Percentiles rank a stretch among this genome's conserved stretches.
phyloP scores from a whole-genome alignment of 2,329 filamentous ascomycete genomes.

The Daldinia sp. region DNA sequence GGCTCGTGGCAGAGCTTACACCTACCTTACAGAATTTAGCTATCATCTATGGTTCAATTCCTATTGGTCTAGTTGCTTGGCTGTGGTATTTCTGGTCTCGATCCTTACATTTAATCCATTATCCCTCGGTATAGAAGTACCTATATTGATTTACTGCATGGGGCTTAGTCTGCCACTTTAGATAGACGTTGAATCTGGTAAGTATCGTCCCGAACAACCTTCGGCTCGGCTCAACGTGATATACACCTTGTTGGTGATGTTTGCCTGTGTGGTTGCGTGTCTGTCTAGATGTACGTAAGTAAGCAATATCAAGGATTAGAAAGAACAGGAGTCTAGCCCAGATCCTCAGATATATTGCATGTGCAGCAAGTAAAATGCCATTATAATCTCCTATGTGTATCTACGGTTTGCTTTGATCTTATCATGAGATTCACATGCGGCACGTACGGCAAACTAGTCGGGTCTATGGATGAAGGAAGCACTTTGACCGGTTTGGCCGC shows the following conservation, averaged over 20 bases:
- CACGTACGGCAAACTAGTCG: conserved; percentile 16
- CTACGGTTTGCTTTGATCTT: conserved; percentile 21
- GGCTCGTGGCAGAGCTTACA: conserved; percentile 23
- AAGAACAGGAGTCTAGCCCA: conserved; percentile 18
- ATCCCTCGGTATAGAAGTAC: conserved; percentile 6
- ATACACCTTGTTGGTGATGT: conserved; percentile 21
- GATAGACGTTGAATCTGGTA: background rate
- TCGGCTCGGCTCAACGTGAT: conserved; percentile 1
- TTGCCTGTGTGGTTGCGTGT: background rate
- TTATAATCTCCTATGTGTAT: conserved; percentile 9
- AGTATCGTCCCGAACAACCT: conserved; percentile 9
- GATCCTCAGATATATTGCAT: conserved; percentile 9
- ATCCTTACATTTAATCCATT: conserved; percentile 17
- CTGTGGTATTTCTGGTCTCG: conserved; percentile 12
- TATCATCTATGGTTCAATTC: conserved; percentile 29
- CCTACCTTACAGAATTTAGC: conserved; percentile 30
- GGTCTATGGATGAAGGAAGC: conserved; percentile 19
- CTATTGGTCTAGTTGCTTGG: conserved; percentile 29
- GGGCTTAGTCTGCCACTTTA: conserved; percentile 17
- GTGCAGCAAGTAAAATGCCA: background rate
- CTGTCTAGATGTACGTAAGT: background rate
- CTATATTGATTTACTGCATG: conserved; percentile 7
- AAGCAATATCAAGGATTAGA: conserved; percentile 18
- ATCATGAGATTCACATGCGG: conserved; percentile 24
- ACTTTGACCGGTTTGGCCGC: background rate